phyloP scores from a whole-genome alignment of 768 basidiomycete genomes.

The Auriculariales sp. region DNA sequence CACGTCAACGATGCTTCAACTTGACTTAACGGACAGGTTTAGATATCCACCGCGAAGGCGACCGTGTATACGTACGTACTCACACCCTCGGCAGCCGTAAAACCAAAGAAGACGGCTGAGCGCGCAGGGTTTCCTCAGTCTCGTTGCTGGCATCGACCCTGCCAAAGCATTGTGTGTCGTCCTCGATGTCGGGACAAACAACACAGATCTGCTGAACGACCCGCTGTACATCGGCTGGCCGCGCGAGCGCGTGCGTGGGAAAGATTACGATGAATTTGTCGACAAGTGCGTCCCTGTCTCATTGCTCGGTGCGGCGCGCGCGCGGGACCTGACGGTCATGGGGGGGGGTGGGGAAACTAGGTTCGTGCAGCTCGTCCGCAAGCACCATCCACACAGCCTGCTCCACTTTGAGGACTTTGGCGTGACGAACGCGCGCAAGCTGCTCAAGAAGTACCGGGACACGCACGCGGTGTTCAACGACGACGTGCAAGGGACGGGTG shows the following conservation, averaged over 20 bases:
- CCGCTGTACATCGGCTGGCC: slow-evolving; percentile 60
- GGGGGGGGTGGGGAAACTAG: no score
- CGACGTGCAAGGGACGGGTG: slow-evolving; percentile 76
- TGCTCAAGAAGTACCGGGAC: slow-evolving; percentile 47
- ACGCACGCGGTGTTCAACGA: slow-evolving; percentile 72
- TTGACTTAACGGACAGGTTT: background rate
- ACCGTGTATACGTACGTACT: slow-evolving; percentile 52
- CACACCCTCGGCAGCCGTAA: no score
- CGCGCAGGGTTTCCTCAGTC: slow-evolving; percentile 17
- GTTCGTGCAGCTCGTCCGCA: slow-evolving; percentile 64
- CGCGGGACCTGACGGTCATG: background rate
- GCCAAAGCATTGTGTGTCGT: slow-evolving; percentile 40
- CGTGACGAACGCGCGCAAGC: slow-evolving; percentile 54
- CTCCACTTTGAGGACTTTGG: slow-evolving; percentile 84
- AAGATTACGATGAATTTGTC: slow-evolving; percentile 63
- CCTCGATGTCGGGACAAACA: slow-evolving; percentile 69
- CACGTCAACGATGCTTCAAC: background rate
- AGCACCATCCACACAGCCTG: slow-evolving; percentile 48
- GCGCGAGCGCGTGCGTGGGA: slow-evolving; percentile 51
- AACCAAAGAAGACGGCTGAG: no score
- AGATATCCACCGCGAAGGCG: slow-evolving; percentile 70
- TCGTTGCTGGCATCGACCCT: slow-evolving; percentile 55
- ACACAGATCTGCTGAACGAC: slow-evolving; percentile 45
- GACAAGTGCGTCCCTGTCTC: slow-evolving; percentile 37
- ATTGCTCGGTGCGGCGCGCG: background rate